phyloP scores from a whole-genome alignment of 2,329 filamentous ascomycete species.

The Calonectria montana region DNA sequence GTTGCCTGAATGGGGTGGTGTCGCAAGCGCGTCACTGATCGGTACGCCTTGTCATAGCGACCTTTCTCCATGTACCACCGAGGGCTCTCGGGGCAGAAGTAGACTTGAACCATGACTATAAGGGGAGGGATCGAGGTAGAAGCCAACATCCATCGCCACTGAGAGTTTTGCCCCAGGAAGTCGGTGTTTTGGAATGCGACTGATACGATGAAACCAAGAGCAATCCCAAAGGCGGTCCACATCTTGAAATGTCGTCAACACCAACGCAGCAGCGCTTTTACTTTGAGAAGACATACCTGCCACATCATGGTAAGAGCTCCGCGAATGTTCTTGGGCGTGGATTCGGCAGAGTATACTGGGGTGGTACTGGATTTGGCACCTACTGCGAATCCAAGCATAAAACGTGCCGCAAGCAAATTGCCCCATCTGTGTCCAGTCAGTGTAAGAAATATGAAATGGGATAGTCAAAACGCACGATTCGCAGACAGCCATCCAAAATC shows the following conservation, averaged over 20 bases:
- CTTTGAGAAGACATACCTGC: conserved; percentile 47
- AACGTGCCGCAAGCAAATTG: conserved; percentile 71
- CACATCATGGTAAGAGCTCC: conserved; percentile 85
- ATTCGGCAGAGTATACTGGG: conserved; percentile 80
- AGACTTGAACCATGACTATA: conserved; percentile 67
- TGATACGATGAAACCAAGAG: conserved; percentile 63
- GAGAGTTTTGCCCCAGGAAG: conserved; percentile 51
- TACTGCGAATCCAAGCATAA: conserved; percentile 75
- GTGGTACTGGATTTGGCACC: conserved; percentile 73
- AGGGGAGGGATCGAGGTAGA: conserved; percentile 66
- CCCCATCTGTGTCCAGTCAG: conserved; percentile 56
- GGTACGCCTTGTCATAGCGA: conserved; percentile 56
- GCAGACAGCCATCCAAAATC: conserved; percentile 56
- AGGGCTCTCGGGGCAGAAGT: conserved; percentile 68
- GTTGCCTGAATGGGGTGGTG: conserved; percentile 60
- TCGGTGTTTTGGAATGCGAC: conserved; percentile 63
- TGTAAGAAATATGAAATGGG: too few relatives aligned
- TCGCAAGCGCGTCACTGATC: conserved; percentile 57
- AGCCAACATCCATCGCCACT: conserved; percentile 71
- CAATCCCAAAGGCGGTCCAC: conserved; percentile 52
- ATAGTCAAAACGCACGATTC: not conserved
- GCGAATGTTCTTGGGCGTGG: conserved; percentile 72
- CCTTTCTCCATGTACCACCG: conserved; percentile 62
- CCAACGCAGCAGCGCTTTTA: too few relatives aligned
- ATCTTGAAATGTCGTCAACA: conserved; percentile 7